These are phyloP conservation scores for Monosporascus sp. DNA, from an alignment of 2,329 filamentous ascomycete species.

Conservation along the genomic window DNA sequence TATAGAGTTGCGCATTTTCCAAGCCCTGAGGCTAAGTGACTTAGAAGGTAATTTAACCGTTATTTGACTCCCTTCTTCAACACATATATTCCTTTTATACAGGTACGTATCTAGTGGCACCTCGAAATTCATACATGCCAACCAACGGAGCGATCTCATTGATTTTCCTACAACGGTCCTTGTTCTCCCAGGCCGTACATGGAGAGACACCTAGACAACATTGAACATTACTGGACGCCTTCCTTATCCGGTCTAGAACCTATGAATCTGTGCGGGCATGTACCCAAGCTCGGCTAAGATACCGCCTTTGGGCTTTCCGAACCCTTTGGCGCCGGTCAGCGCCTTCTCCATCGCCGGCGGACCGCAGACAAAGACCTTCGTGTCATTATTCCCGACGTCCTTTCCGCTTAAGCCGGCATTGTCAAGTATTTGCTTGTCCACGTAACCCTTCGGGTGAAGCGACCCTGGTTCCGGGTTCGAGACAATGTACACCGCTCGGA, in stretches of 20 bases:
- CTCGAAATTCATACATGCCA: no score
- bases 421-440: slow-evolving; percentile 51
- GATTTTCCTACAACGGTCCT: no score
- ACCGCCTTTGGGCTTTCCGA: slow-evolving; percentile 34
- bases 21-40: no score
- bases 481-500: slow-evolving; percentile 55
- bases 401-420: slow-evolving; percentile 34
- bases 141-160: no score
- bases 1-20: no score
- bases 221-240: neutral
- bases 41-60: no score
- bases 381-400: slow-evolving; percentile 28
- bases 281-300: slow-evolving; percentile 55
- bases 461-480: slow-evolving; percentile 39
- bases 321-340: slow-evolving; percentile 37
- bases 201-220: no score
- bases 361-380: slow-evolving; percentile 64
- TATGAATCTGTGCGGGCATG: slow-evolving; percentile 50
- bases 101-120: no score
- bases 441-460: slow-evolving; percentile 46
- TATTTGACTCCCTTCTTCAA: no score
- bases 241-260: slow-evolving; percentile 37
- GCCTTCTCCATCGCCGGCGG: slow-evolving; percentile 62
- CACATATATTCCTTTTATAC: no score
- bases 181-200: no score